Conservation (phyloP, 2,329 filamentous ascomycete genomes). For the Hymenoscyphus fructigenus region DNA sequence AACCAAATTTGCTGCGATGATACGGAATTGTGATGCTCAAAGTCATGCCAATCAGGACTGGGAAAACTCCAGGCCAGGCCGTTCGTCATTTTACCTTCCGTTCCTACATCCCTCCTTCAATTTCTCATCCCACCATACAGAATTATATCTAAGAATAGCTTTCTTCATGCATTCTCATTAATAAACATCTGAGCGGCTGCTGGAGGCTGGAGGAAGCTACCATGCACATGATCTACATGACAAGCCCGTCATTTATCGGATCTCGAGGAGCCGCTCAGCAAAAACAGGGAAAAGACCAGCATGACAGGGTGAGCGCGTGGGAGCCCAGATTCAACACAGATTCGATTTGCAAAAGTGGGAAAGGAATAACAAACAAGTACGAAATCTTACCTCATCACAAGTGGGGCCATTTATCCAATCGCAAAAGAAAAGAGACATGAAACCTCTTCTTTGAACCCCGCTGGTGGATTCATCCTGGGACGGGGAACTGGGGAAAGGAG, state of each 20-base stretch:
- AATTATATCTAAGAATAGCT: neutral
- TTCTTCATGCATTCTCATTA: constrained; percentile 1
- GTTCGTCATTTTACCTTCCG: neutral
- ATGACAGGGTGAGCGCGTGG: neutral
- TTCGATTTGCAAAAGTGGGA: neutral
- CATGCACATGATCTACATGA: constrained; percentile 4
- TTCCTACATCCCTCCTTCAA: neutral
- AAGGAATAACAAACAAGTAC: neutral
- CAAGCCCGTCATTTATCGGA: neutral
- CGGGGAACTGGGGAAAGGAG: neutral
- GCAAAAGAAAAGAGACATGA: neutral
- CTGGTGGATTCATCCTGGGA: neutral
- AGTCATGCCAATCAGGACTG: neutral
- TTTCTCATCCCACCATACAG: neutral
- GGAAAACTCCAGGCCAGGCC: neutral
- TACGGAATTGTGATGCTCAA: neutral
- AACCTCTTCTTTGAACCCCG: neutral
- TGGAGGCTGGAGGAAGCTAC: constrained; percentile 3
- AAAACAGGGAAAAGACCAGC: neutral
- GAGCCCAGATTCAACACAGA: neutral
- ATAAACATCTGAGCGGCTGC: neutral
- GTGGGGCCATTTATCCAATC: neutral
- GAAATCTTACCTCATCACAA: neutral
- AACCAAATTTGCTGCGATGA: neutral
- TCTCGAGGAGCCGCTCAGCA: neutral